Conservation (phyloP, 2,329 filamentous ascomycete species). For the Sarocladium kiliense region DNA sequence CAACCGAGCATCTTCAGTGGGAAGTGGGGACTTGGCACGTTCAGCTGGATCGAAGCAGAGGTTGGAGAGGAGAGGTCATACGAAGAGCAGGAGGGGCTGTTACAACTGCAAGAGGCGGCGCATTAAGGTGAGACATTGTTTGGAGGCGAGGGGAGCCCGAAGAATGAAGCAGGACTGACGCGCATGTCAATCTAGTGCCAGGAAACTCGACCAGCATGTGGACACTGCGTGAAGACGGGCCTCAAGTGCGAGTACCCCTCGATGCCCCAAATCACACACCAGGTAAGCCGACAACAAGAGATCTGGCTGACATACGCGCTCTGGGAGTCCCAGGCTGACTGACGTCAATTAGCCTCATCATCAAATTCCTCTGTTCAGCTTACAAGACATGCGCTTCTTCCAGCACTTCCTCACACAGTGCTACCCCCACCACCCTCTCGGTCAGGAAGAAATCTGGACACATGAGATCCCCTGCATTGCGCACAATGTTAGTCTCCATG, state of each 20-base stretch:
- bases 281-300: slow-evolving; percentile 27
- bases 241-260: slow-evolving; percentile 59
- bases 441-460: slow-evolving; percentile 62
- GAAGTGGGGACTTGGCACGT: background rate
- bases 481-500: slow-evolving; percentile 46
- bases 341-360: slow-evolving; percentile 40
- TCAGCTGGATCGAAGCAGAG: slow-evolving; percentile 25
- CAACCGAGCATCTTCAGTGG: background rate
- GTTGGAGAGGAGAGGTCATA: slow-evolving; percentile 56
- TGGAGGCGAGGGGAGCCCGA: background rate
- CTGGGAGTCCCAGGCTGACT: background rate
- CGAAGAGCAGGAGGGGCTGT: slow-evolving; percentile 60
- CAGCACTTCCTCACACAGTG: slow-evolving; percentile 60
- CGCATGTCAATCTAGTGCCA: slow-evolving; percentile 45
- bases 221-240: slow-evolving; percentile 58
- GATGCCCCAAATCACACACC: slow-evolving; percentile 43
- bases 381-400: slow-evolving; percentile 64
- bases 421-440: slow-evolving; percentile 60
- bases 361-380: slow-evolving; percentile 52
- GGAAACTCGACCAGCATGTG: slow-evolving; percentile 58
- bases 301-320: background rate
- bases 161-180: background rate
- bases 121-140: slow-evolving; percentile 50
- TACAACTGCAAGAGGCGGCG: slow-evolving; percentile 63
- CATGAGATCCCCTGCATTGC: slow-evolving; percentile 63